These are phyloP conservation scores for Raphanus raphanistrum DNA, from an alignment of 345 rosid species.

Conservation along the genomic window DNA sequence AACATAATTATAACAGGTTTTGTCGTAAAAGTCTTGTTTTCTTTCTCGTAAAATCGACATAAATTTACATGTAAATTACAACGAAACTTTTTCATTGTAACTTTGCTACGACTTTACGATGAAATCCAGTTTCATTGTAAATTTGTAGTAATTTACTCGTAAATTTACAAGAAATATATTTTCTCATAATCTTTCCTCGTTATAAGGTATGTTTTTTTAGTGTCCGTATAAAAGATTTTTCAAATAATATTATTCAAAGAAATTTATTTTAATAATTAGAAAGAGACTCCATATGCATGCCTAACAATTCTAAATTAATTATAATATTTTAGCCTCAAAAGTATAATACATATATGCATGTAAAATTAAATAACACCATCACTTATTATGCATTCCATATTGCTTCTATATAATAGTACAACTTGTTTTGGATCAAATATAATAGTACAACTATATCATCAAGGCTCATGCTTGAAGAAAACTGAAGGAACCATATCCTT, in stretches of 20 bases:
- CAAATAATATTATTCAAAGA: neutral
- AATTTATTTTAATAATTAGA: neutral
- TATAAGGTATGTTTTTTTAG: too few species aligned
- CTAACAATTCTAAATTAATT: conserved; percentile 1
- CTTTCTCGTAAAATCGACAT: too few species aligned
- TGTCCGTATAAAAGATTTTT: neutral
- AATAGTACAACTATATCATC: neutral
- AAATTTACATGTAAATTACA: too few species aligned
- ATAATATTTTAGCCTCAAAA: conserved; percentile 10
- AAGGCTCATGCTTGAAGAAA: conserved; percentile 59
- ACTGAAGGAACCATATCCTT: conserved; percentile 78
- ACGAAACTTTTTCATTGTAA: too few species aligned
- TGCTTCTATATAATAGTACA: conserved; percentile 8
- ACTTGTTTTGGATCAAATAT: neutral
- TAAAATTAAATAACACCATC: conserved; percentile 17
- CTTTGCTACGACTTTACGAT: too few species aligned
- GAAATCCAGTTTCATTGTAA: too few species aligned
- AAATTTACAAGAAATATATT: too few species aligned
- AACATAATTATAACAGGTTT: too few species aligned
- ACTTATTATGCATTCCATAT: conserved; percentile 23
- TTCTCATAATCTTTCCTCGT: too few species aligned
- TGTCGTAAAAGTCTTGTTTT: too few species aligned
- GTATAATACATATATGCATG: conserved; percentile 19
- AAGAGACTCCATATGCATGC: neutral
- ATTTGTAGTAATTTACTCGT: too few species aligned